These are phyloP conservation scores for Coemansia sp. DNA, from an alignment of 192 early-diverging fungal species.

Conservation along the genomic window DNA sequence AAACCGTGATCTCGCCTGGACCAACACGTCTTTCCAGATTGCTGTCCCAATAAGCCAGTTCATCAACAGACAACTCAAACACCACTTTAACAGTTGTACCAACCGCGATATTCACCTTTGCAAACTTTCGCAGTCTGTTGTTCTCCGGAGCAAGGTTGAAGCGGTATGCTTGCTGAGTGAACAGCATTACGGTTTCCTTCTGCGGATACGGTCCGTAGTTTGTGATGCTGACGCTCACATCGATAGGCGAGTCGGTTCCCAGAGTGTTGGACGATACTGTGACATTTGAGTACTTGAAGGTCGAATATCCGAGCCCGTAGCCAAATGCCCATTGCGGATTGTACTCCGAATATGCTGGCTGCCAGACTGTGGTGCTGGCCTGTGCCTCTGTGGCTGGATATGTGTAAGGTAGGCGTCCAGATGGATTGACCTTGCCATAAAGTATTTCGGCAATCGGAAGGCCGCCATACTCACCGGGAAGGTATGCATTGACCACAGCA, in stretches of 20 bases:
- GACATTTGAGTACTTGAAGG: slow-evolving; percentile 54
- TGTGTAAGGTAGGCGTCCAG: slow-evolving; percentile 60
- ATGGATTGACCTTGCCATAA: slow-evolving; percentile 60
- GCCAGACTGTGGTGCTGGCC: slow-evolving; percentile 48
- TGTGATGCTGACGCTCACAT: slow-evolving; percentile 40
- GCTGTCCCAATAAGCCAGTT: slow-evolving; percentile 30
- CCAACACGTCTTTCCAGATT: slow-evolving; percentile 20
- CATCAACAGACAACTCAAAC: slow-evolving; percentile 36
- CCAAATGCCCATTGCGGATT: slow-evolving; percentile 60
- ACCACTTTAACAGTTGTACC: slow-evolving; percentile 46
- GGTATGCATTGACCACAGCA: slow-evolving; percentile 59
- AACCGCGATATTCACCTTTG: slow-evolving; percentile 46
- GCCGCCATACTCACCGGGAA: slow-evolving; percentile 66
- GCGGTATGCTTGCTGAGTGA: slow-evolving; percentile 55
- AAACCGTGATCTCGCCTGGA: slow-evolving; percentile 16
- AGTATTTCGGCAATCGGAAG: slow-evolving; percentile 60
- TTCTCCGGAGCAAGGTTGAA: slow-evolving; percentile 54
- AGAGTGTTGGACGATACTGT: slow-evolving; percentile 18
- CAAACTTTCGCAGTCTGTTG: slow-evolving; percentile 53
- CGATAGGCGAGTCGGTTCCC: slow-evolving; percentile 14
- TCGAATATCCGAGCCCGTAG: slow-evolving; percentile 59
- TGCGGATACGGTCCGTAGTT: slow-evolving; percentile 48
- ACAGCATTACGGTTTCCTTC: slow-evolving; percentile 58
- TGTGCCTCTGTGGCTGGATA: slow-evolving; percentile 57
- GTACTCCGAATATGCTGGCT: slow-evolving; percentile 42